Base-by-base conservation (phyloP, 805 yeast genomes). In the Kuraishia piskuri region DNA sequence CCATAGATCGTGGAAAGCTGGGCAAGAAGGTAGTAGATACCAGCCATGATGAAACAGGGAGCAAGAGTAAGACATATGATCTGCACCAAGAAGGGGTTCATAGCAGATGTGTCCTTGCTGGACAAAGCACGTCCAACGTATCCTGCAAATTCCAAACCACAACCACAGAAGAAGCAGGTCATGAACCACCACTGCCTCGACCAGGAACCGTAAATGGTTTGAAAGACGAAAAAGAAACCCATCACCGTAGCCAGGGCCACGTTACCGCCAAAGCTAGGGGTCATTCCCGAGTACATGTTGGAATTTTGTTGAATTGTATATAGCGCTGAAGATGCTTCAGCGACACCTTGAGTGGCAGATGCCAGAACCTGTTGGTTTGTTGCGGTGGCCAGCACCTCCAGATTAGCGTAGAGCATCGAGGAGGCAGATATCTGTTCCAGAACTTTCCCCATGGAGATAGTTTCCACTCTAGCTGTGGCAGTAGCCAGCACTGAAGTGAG, bases 1-100 rank as follows among this genome's bases (percentile, higher is more conserved):
- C 89, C 89, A 61, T 80, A 82, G 1, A 88, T 66, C 53, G 84
- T 81, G 49, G 83, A 72, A 50, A 86, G 59, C 66, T 88, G 86
- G 5, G 86, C 90, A 57, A 90, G 68, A 52, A 83, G 72, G 58
- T 77, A 85, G 68, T 90, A 90, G 2, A 90, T 73, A 1, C 92
- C 96, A 3, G 87, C 96, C 88, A 88, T 86, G 48, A 87, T 72
- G 65, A 90, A 86, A 21, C 88, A 89, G 0, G 96, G 96, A 0
- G 89, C 92, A 50, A 90, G 67, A 0, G 92, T 88, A 53, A 89
- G 69, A 60, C 84, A 74, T 53, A 83, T 77, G 57, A 85, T 77
- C 65, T 90, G 95, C 60, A 83, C 68, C 47, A 86, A 62, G 61
- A 75, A 90, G 25, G 74, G 69, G 51, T 74, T 65, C 46, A 68